Evolutionary conservation across 140 eudicot genomes (phyloP).

Genomic region (Oenanthe javanica): DNA sequence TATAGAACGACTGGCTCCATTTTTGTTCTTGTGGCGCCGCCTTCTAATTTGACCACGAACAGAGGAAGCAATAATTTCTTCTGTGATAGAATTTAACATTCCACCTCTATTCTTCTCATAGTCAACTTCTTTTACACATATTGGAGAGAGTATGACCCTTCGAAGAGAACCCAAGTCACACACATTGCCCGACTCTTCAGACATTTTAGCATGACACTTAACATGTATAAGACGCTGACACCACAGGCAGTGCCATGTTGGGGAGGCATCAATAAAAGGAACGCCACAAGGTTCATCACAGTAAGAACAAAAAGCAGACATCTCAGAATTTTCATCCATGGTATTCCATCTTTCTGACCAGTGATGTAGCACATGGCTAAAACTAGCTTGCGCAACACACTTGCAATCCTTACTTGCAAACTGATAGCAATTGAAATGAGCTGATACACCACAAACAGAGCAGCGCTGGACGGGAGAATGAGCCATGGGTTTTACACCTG

Average conservation of each 20-base stretch:
- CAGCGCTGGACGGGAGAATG: slow-evolving; percentile 59
- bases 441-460: slow-evolving; percentile 79
- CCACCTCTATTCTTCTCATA: slow-evolving; percentile 30
- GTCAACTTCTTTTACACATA: slow-evolving; percentile 55
- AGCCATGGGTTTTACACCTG: slow-evolving; percentile 40
- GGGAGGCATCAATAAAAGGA: slow-evolving; percentile 78
- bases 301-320: slow-evolving; percentile 59
- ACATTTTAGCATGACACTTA: slow-evolving; percentile 66
- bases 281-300: slow-evolving; percentile 91
- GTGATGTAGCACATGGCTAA: slow-evolving; percentile 61
- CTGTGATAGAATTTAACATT: slow-evolving; percentile 45
- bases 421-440: slow-evolving; percentile 61
- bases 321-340: slow-evolving; percentile 68
- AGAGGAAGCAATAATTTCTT: slow-evolving; percentile 47
- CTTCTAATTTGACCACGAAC: slow-evolving; percentile 59
- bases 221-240: slow-evolving; percentile 88
- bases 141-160: slow-evolving; percentile 71
- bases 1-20: slow-evolving; percentile 20
- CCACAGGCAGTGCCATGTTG: slow-evolving; percentile 92
- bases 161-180: slow-evolving; percentile 77
- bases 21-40: slow-evolving; percentile 39
- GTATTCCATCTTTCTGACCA: slow-evolving; percentile 86
- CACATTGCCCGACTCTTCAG: slow-evolving; percentile 58
- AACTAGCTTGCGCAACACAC: slow-evolving; percentile 77
- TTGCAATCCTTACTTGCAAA: slow-evolving; percentile 76